Conservation (phyloP, 1,139 yeast species). For the Tardiomyces digboiensis region DNA sequence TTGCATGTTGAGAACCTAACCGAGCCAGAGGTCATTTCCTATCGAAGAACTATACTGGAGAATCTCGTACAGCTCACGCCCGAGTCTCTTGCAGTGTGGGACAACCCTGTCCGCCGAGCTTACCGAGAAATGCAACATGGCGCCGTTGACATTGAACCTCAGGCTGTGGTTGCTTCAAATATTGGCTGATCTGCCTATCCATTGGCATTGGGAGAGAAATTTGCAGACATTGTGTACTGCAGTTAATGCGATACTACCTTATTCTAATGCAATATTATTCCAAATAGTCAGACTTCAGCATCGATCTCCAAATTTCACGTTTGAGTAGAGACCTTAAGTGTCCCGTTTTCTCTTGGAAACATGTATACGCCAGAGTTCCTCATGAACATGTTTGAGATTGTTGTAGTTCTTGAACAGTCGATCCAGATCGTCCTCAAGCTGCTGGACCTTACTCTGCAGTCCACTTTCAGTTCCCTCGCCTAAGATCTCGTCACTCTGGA, state of each 20-base stretch:
- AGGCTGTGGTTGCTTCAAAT: conserved; percentile 14
- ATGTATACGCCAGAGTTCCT: conserved; percentile 20
- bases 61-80: conserved; percentile 11
- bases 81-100: conserved; percentile 14
- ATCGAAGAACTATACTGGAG: conserved; percentile 16
- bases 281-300: too few relatives aligned
- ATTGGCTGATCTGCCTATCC: too few relatives aligned
- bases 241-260: too few relatives aligned
- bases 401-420: conserved; percentile 13
- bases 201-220: too few relatives aligned
- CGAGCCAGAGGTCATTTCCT: conserved; percentile 12
- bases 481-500: conserved; percentile 1
- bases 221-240: too few relatives aligned
- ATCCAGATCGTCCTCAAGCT: conserved; percentile 17
- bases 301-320: neutral
- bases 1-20: conserved; percentile 12
- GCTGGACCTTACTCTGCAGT: conserved; percentile 14
- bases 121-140: conserved; percentile 14
- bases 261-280: too few relatives aligned
- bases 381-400: conserved; percentile 15
- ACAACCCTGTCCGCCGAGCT: conserved; percentile 11
- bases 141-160: conserved; percentile 9
- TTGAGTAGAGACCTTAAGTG: neutral
- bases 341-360: conserved; percentile 2
- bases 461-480: conserved; percentile 12